phyloP scores from a whole-genome alignment of 164 flowering plant genomes.

The Aristolochia fimbriata region DNA sequence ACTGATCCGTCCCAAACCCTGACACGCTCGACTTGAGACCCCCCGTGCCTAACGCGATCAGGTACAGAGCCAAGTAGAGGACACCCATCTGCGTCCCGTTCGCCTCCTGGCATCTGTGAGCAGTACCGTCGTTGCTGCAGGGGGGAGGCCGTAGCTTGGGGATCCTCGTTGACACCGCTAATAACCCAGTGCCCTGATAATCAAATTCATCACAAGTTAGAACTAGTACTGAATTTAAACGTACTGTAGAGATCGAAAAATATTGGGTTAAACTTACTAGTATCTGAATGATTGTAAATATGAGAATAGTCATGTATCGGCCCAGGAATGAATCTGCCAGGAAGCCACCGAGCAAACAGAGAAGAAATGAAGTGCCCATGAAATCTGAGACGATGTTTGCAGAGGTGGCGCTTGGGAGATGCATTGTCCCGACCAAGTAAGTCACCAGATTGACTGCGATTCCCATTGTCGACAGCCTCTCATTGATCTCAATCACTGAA shows the following conservation, averaged over 20 bases:
- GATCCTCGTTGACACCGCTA: constrained; percentile 45
- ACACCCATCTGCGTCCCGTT: constrained; percentile 61
- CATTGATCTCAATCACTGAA: constrained; percentile 64
- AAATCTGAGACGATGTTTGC: constrained; percentile 84
- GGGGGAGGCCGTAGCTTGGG: constrained; percentile 71
- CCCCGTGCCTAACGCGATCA: constrained; percentile 81
- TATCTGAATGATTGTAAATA: constrained; percentile 48
- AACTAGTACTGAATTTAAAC: too few relatives aligned
- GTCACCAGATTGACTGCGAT: constrained; percentile 94
- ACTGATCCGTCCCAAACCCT: constrained; percentile 86
- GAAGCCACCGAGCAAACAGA: constrained; percentile 85
- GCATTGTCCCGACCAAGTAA: constrained; percentile 71
- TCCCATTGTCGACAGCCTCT: constrained; percentile 91
- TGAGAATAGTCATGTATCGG: constrained; percentile 62
- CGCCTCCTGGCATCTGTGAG: constrained; percentile 39
- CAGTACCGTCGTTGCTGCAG: constrained; percentile 17
- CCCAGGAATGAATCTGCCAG: constrained; percentile 88
- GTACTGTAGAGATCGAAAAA: too few relatives aligned
- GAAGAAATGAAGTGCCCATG: constrained; percentile 74
- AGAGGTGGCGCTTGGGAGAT: constrained; percentile 64
- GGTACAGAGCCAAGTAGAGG: constrained; percentile 51
- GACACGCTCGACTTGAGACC: constrained; percentile 89
- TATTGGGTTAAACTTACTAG: too few relatives aligned
- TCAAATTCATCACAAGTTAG: too few relatives aligned
- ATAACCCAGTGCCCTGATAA: constrained; percentile 51